A percentile compares a stretch with the other conserved stretches of the same genome.
Conservation (phyloP, 176 grass and related monocot genomes). For the Pontederia paniculata region DNA sequence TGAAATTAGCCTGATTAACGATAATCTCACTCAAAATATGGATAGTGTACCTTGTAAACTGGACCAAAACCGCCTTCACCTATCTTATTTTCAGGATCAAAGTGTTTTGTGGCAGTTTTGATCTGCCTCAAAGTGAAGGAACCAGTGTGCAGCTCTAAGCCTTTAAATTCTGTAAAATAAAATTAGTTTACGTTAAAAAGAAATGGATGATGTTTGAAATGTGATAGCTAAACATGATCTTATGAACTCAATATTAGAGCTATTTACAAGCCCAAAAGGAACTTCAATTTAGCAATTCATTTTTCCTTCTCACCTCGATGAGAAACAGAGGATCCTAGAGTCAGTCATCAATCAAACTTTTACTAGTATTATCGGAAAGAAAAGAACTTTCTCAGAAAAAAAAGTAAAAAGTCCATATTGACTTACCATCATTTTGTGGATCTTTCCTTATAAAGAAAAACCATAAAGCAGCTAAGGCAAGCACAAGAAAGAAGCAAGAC, state of each 20-base stretch:
- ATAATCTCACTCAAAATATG: neutral
- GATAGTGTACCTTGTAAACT: slow-evolving; percentile 7
- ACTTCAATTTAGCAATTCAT: too few species aligned
- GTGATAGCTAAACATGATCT: too few species aligned
- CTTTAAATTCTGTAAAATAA: neutral
- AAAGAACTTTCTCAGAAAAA: neutral
- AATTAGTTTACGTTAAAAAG: neutral
- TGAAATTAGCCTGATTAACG: neutral
- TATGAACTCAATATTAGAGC: too few species aligned
- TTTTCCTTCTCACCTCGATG: too few species aligned
- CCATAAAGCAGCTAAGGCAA: neutral
- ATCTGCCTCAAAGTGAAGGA: slow-evolving; percentile 9
- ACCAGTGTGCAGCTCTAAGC: slow-evolving; percentile 2
- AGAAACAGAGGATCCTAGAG: too few species aligned
- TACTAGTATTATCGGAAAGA: neutral
- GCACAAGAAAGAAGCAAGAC: neutral
- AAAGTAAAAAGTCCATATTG: neutral
- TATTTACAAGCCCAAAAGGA: too few species aligned
- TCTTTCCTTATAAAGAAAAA: slow-evolving; percentile 3
- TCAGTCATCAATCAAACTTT: too few species aligned
- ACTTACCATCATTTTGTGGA: slow-evolving; percentile 1
- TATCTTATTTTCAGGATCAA: slow-evolving; percentile 10
- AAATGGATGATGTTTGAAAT: too few species aligned
- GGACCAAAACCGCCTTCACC: slow-evolving; percentile 15
- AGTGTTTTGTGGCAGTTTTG: slow-evolving; percentile 8